A percentile compares a stretch with the other conserved stretches of the same genome.
Evolutionary conservation across 192 early-diverging fungal species (phyloP).

Genomic region (Coemansia sp.): DNA sequence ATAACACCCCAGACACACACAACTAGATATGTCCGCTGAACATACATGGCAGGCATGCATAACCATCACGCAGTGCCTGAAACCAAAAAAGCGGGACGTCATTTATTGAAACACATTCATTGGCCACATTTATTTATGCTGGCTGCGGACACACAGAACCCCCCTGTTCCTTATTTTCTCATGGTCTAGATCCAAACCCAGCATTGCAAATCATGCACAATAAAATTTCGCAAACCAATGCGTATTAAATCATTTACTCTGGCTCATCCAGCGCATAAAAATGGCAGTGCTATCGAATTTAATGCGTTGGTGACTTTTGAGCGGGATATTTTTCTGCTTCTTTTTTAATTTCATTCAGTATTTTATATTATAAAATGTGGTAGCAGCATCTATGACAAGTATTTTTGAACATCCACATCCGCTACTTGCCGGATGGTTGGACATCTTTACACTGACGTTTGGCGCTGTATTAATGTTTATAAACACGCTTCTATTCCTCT

Average conservation of each 20-base stretch:
- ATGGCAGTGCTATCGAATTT: no score
- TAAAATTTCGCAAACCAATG: no score
- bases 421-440: not conserved
- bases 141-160: no score
- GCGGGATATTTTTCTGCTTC: not conserved
- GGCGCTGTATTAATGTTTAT: slow-evolving; percentile 24
- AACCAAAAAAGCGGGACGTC: not conserved
- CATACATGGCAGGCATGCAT: not conserved
- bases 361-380: not conserved
- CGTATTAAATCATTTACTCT: no score
- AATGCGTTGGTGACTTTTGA: no score
- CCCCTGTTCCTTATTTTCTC: no score
- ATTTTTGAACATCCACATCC: not conserved
- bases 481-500: slow-evolving; percentile 30
- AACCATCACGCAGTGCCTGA: not conserved
- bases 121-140: not conserved
- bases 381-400: not conserved
- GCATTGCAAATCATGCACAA: no score
- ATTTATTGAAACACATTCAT: not conserved
- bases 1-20: no score
- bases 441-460: slow-evolving; percentile 12
- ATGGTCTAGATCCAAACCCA: no score
- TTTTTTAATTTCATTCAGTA: not conserved
- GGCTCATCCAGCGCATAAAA: no score
- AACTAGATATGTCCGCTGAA: no score